Evolutionary conservation across 352 stramenopile species (phyloP).

Genomic region (Pythium rhizo-oryzae): DNA sequence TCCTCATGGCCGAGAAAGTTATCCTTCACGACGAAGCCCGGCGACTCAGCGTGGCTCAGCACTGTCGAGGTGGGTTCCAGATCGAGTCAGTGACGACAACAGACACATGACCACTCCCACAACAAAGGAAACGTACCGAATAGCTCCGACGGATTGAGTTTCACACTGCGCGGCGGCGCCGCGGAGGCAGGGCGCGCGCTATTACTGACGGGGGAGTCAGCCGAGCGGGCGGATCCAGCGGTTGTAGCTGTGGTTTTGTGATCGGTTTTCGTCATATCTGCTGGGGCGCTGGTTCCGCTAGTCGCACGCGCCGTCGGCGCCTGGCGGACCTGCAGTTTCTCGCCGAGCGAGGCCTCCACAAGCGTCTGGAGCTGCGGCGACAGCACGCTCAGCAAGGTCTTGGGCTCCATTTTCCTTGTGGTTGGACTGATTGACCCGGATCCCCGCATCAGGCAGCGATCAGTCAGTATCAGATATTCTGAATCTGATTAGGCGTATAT

Average conservation of each 20-base stretch:
- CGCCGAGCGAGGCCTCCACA: constrained; percentile 61
- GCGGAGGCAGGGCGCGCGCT: neutral
- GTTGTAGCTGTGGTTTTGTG: neutral
- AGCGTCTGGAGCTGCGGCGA: constrained; percentile 69
- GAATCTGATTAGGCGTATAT: constrained; percentile 14
- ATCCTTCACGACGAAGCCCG: constrained; percentile 59
- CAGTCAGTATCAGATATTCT: neutral
- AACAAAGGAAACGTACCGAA: constrained; percentile 41
- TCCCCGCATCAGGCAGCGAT: neutral
- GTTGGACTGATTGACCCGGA: neutral
- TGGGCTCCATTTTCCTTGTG: constrained; percentile 20
- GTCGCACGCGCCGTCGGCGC: neutral
- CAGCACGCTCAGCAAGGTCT: constrained; percentile 52
- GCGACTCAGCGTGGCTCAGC: constrained; percentile 47
- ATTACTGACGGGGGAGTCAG: too few relatives aligned
- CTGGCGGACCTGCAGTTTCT: constrained; percentile 34
- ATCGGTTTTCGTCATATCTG: neutral
- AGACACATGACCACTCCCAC: neutral
- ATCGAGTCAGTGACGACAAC: neutral
- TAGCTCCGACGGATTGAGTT: constrained; percentile 61
- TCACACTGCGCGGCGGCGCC: constrained; percentile 1
- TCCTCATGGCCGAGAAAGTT: constrained; percentile 44
- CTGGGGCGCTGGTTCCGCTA: neutral
- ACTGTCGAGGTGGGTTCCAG: constrained; percentile 22
- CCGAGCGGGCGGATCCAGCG: neutral